Percentiles rank a stretch among this genome's conserved stretches.
Conservation (phyloP, 306 rosid species). For the Castanea mollissima region DNA sequence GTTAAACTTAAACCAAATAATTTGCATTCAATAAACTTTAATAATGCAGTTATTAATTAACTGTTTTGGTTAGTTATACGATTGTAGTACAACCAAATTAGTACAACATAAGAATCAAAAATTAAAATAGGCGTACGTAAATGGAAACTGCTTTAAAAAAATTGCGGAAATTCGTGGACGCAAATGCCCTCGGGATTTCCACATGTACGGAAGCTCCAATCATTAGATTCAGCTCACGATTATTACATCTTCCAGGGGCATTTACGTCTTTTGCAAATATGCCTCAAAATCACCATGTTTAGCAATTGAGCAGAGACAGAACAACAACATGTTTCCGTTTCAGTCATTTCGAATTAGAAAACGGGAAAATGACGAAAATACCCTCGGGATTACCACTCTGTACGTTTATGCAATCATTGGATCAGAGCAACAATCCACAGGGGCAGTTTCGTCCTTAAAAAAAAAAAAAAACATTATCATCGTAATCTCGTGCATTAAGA, state of each 20-base stretch:
- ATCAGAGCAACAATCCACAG: background rate
- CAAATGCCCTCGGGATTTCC: conserved; percentile 86
- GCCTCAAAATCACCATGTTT: conserved; percentile 13
- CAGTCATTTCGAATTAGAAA: conserved; percentile 5
- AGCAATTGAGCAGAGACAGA: conserved; percentile 31
- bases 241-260: conserved; percentile 31
- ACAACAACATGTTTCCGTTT: background rate
- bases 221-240: conserved; percentile 33
- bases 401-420: conserved; percentile 40
- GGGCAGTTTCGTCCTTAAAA: conserved; percentile 22
- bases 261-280: conserved; percentile 20
- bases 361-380: conserved; percentile 29
- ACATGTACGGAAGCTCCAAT: conserved; percentile 60
- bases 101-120: conserved; percentile 32
- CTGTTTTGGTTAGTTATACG: background rate
- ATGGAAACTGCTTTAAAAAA: conserved; percentile 37
- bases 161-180: conserved; percentile 58
- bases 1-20: background rate
- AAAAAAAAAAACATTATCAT: background rate
- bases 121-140: conserved; percentile 44
- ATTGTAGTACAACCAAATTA: background rate
- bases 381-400: conserved; percentile 30
- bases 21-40: background rate
- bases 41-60: conserved; percentile 15
- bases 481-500: background rate